Evolutionary conservation across 2,329 filamentous ascomycete genomes (phyloP).

Genomic region (Ophiostoma piceae): DNA sequence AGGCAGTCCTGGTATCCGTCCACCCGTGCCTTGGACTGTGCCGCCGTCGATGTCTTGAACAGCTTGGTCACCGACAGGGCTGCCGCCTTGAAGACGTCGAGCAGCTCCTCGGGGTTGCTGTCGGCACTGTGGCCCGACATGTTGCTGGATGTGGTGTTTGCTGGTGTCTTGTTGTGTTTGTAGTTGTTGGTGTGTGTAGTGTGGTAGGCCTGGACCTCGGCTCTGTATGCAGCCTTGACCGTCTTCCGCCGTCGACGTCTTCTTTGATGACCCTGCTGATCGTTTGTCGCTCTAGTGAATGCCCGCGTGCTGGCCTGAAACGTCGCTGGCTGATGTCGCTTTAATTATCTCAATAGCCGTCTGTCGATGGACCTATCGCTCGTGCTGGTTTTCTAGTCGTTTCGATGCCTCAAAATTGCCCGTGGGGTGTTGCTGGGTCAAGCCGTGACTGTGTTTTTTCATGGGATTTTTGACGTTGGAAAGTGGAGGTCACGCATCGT

Average conservation of each 20-base stretch:
- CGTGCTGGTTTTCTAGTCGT: neutral
- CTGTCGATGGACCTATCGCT: neutral
- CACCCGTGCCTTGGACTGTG: slow-evolving; percentile 66
- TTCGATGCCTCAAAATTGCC: neutral
- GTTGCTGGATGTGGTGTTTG: too few species aligned
- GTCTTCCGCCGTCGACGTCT: neutral
- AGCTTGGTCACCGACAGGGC: slow-evolving; percentile 93
- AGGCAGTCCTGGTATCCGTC: slow-evolving; percentile 93
- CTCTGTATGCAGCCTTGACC: neutral
- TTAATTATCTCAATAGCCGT: neutral
- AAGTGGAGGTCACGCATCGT: slow-evolving; percentile 16
- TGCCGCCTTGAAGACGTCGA: slow-evolving; percentile 86
- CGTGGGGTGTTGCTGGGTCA: slow-evolving; percentile 13
- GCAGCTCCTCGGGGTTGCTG: slow-evolving; percentile 55
- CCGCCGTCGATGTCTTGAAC: slow-evolving; percentile 82
- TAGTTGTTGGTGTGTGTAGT: neutral
- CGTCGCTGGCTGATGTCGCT: neutral
- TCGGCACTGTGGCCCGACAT: slow-evolving; percentile 20
- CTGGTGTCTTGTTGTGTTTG: neutral
- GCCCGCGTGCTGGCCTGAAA: neutral
- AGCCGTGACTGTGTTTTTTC: neutral
- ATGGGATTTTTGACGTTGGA: slow-evolving; percentile 11
- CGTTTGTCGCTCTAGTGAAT: neutral
- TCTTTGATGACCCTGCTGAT: neutral
- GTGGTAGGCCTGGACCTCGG: neutral